A percentile compares a stretch with the other conserved stretches of the same genome.
These are phyloP conservation scores for Fusarium torulosum DNA, from an alignment of 2,329 filamentous ascomycete genomes.

Conservation along the genomic window DNA sequence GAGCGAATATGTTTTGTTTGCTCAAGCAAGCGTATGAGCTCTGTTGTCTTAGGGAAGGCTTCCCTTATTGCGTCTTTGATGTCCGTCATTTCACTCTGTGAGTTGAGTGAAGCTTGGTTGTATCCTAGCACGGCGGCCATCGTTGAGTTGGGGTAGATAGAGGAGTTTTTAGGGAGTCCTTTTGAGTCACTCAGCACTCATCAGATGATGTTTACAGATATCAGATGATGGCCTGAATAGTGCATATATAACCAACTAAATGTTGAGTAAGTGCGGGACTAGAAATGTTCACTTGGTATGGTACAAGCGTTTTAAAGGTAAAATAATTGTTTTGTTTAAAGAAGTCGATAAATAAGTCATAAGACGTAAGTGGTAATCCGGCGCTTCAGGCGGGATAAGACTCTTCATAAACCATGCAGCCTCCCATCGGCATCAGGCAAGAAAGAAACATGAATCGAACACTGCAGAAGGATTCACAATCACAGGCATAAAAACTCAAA, in stretches of 20 bases:
- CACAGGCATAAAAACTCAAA: conserved; percentile 21
- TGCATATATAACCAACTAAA: neutral
- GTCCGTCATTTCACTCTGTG: conserved; percentile 42
- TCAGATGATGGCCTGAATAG: conserved; percentile 25
- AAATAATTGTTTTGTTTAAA: neutral
- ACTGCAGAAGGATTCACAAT: conserved; percentile 29
- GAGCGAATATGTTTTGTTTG: conserved; percentile 63
- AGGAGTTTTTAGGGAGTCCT: neutral
- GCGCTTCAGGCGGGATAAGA: conserved; percentile 6
- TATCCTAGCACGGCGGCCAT: conserved; percentile 20
- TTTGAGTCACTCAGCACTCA: neutral
- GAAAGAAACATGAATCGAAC: conserved; percentile 20
- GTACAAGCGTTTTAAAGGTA: neutral
- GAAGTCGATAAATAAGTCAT: neutral
- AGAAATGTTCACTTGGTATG: neutral
- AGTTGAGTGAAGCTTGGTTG: conserved; percentile 15
- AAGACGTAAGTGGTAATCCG: neutral
- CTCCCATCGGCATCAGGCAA: neutral
- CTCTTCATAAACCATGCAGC: conserved; percentile 12
- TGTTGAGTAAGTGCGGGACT: neutral
- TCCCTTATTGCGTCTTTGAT: conserved; percentile 55
- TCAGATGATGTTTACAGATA: conserved; percentile 24
- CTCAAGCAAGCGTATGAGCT: conserved; percentile 61
- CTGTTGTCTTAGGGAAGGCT: conserved; percentile 56
- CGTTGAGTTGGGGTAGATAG: neutral